phyloP scores from a whole-genome alignment of 2,329 filamentous ascomycete species.

The Trichophyton equinum region DNA sequence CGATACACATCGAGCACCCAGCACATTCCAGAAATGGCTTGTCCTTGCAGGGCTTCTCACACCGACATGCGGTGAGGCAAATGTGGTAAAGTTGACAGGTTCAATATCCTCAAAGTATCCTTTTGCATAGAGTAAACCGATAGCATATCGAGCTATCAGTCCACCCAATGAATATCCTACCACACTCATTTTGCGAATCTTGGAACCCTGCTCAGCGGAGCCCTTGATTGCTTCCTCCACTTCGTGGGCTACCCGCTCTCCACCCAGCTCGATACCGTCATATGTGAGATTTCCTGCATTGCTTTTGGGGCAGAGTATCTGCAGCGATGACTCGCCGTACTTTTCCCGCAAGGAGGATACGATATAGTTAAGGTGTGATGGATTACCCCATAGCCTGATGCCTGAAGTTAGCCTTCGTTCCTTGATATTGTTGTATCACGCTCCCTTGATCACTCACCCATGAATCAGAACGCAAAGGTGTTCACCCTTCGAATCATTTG shows the following conservation, averaged over 20 bases:
- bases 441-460: slow-evolving; percentile 34
- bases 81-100: slow-evolving; percentile 89
- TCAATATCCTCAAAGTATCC: slow-evolving; percentile 67
- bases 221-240: slow-evolving; percentile 47
- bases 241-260: slow-evolving; percentile 52
- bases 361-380: slow-evolving; percentile 45
- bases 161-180: slow-evolving; percentile 85
- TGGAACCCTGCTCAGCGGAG: slow-evolving; percentile 49
- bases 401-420: slow-evolving; percentile 2
- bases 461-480: slow-evolving; percentile 52
- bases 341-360: slow-evolving; percentile 39
- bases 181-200: slow-evolving; percentile 70
- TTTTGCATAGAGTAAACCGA: slow-evolving; percentile 70
- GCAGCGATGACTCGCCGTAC: slow-evolving; percentile 35
- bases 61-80: slow-evolving; percentile 74
- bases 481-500: slow-evolving; percentile 22
- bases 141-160: slow-evolving; percentile 70
- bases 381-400: slow-evolving; percentile 48
- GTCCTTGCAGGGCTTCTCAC: slow-evolving; percentile 57
- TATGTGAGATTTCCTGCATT: slow-evolving; percentile 50
- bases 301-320: slow-evolving; percentile 44
- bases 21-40: slow-evolving; percentile 63
- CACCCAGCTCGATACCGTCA: slow-evolving; percentile 56
- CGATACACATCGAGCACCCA: slow-evolving; percentile 70
- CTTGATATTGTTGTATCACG: neutral